Base-by-base conservation (phyloP, 2,329 filamentous ascomycete genomes). In the Xylaria digitata region DNA sequence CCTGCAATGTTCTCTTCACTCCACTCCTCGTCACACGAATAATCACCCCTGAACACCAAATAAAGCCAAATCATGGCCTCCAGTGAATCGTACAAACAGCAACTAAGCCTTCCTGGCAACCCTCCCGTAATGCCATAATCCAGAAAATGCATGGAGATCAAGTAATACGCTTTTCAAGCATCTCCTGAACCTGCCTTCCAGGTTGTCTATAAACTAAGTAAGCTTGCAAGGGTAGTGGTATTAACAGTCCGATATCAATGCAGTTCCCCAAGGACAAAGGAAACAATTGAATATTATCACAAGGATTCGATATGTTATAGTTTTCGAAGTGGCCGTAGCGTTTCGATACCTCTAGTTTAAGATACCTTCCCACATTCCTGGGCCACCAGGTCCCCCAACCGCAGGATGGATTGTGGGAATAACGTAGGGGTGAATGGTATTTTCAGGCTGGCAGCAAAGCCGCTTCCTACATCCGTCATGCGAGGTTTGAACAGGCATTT, bases 301-400 rank as follows among this genome's bases (percentile, higher is more conserved):
- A 76, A 73, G 69, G 69, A 65, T 63, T 61, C 61, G 54, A 46
- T 56, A 56, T 69, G 52, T 70, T 37, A 45, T 70, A 64, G 32
- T 42, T 59, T 53, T 66, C 17, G 40, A 60, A 53, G 23, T 58
- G 61, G 26, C 32, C 13, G 59, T 50, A 21, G 63, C 50, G 64
- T 67, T 61, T 58, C 45, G 61, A 66, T 54, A 56, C 30, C 34
- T 76, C 79, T 81, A 87, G 75, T 86, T 84, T 70, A 91, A 80
- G 70, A 91, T 87, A 62, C 85, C 87, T 66, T 86, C 82, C 89
- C 89, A 91, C 87, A 91, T 90, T 59, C 89, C 88, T 45, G 87
- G 86, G 42, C 86, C 87, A 49, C 83, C 82, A 37, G 84, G 78
- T 53, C 79, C 85, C 66, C 82, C 84, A 64, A 85, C 80, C 48